phyloP scores from a whole-genome alignment of 2,329 filamentous ascomycete species.

The Pestalotiopsis sp. region DNA sequence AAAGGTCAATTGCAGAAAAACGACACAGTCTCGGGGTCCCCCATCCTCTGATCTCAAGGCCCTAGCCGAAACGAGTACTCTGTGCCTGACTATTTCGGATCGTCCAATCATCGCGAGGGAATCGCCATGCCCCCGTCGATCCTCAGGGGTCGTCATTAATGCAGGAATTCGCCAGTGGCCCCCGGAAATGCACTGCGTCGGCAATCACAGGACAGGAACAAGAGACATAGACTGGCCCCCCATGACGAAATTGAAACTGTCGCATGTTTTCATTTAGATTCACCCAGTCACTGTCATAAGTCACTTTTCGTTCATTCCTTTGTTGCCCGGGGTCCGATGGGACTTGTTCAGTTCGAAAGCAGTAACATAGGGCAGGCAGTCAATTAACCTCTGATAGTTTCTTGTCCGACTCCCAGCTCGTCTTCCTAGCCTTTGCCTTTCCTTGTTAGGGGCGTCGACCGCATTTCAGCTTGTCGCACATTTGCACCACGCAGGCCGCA shows the following conservation, averaged over 20 bases:
- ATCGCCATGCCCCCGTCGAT: not conserved
- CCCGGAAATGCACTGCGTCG: not conserved
- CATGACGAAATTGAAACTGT: constrained; percentile 13
- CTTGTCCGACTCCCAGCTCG: not conserved
- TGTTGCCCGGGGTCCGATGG: not conserved
- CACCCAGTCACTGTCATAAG: not conserved
- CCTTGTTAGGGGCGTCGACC: not conserved
- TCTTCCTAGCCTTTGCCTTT: not conserved
- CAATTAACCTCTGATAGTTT: not conserved
- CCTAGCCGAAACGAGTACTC: constrained; percentile 9
- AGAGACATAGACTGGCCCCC: not conserved
- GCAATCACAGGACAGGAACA: not conserved
- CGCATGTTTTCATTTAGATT: constrained; percentile 10
- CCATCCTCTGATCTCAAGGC: not conserved
- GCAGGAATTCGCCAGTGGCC: not conserved
- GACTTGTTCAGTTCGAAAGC: not conserved
- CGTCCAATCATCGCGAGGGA: not conserved
- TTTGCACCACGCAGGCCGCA: not conserved
- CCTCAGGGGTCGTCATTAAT: constrained; percentile 5
- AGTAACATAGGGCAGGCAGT: not conserved
- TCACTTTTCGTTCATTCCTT: not conserved
- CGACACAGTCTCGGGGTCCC: constrained; percentile 4
- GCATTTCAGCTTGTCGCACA: not conserved
- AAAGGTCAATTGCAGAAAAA: no score
- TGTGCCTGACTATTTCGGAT: constrained; percentile 7